Percentiles rank a stretch among this genome's conserved stretches.
Evolutionary conservation across 1,139 yeast genomes (phyloP).

Genomic region (Taiozyma onychis): DNA sequence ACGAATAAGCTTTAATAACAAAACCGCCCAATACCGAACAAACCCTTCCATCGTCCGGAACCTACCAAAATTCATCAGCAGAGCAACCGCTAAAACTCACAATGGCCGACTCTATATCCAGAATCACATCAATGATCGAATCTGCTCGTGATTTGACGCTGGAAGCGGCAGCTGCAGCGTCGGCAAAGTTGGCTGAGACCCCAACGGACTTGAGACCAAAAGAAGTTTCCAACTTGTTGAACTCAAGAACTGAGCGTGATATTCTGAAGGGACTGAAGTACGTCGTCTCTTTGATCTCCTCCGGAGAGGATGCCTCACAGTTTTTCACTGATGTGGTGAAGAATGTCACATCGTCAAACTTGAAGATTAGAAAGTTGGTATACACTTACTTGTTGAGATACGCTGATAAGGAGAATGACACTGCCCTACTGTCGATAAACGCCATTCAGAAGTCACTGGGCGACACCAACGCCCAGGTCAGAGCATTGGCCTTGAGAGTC

Average conservation of each 20-base stretch:
- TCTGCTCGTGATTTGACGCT: slow-evolving; percentile 76
- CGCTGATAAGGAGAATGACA: slow-evolving; percentile 83
- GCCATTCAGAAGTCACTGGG: slow-evolving; percentile 80
- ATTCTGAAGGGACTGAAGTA: slow-evolving; percentile 71
- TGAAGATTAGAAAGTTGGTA: slow-evolving; percentile 71
- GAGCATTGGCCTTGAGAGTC: slow-evolving; percentile 74
- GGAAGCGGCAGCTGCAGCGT: slow-evolving; percentile 79
- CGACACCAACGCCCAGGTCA: slow-evolving; percentile 60
- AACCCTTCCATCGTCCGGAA: too few species aligned
- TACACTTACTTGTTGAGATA: slow-evolving; percentile 70
- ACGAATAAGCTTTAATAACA: too few species aligned
- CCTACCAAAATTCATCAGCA: background rate
- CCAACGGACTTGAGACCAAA: slow-evolving; percentile 47
- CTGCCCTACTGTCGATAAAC: slow-evolving; percentile 83
- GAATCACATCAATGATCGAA: slow-evolving; percentile 59
- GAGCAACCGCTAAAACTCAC: background rate
- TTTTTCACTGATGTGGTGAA: slow-evolving; percentile 88
- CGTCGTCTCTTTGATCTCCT: slow-evolving; percentile 59
- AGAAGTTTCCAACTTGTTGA: slow-evolving; percentile 62
- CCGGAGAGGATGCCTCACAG: slow-evolving; percentile 55
- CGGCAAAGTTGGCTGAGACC: slow-evolving; percentile 57
- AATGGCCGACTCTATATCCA: slow-evolving; percentile 48
- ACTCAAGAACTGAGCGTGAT: slow-evolving; percentile 68
- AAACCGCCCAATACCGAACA: background rate
- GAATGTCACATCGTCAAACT: slow-evolving; percentile 69